phyloP scores from a whole-genome alignment of 2,329 filamentous ascomycete genomes.

The Nemania sp. region DNA sequence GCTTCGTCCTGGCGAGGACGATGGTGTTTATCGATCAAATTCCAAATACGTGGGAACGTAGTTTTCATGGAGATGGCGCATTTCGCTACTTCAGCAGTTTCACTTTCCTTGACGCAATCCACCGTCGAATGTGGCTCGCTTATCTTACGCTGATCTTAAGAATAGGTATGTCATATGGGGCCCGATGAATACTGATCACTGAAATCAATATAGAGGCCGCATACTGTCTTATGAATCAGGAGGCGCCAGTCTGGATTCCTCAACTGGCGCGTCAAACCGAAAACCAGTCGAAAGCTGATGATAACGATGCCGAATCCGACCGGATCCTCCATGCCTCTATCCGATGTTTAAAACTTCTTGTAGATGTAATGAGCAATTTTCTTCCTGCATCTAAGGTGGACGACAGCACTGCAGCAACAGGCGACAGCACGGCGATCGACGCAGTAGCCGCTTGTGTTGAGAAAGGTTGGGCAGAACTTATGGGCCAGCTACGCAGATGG shows the following conservation, averaged over 20 bases:
- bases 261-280: slow-evolving; percentile 19
- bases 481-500: slow-evolving; percentile 10
- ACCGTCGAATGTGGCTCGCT: slow-evolving; percentile 20
- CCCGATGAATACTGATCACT: neutral
- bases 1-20: slow-evolving; percentile 21
- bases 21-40: slow-evolving; percentile 20
- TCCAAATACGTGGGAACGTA: slow-evolving; percentile 24
- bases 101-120: slow-evolving; percentile 5
- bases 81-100: slow-evolving; percentile 19
- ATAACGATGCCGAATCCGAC: neutral
- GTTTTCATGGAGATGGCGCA: slow-evolving; percentile 18
- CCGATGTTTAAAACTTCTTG: slow-evolving; percentile 16
- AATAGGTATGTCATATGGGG: slow-evolving; percentile 20
- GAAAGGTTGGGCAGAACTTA: slow-evolving; percentile 5
- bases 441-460: neutral
- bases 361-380: slow-evolving; percentile 19
- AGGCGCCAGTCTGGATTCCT: slow-evolving; percentile 8
- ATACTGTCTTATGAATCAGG: slow-evolving; percentile 23
- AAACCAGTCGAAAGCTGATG: neutral
- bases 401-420: neutral
- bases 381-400: neutral
- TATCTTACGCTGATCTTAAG: slow-evolving; percentile 23
- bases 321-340: slow-evolving; percentile 17
- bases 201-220: slow-evolving; percentile 17
- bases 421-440: neutral